phyloP scores from a whole-genome alignment of 306 rosid genomes.

The Cucumis cinereus region DNA sequence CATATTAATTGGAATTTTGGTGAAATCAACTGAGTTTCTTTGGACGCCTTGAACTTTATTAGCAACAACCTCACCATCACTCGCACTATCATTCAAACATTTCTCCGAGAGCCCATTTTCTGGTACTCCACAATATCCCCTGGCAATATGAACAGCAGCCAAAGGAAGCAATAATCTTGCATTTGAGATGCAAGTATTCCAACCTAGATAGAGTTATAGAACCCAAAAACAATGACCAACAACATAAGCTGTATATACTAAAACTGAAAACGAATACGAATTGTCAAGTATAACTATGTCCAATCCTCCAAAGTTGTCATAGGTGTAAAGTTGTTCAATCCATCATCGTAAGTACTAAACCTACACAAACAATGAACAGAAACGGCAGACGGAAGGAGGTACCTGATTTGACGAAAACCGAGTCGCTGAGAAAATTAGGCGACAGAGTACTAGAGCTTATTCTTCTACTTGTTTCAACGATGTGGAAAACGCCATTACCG shows the following conservation, averaged over 20 bases:
- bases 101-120: constrained; percentile 7
- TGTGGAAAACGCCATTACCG: background rate
- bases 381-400: background rate
- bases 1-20: constrained; percentile 31
- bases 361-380: background rate
- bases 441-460: background rate
- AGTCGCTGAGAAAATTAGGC: background rate
- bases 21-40: constrained; percentile 38
- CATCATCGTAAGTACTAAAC: background rate
- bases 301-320: background rate
- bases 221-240: background rate
- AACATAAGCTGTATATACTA: background rate
- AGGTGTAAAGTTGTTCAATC: background rate
- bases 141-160: background rate
- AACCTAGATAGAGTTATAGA: background rate
- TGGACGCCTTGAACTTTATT: constrained; percentile 1
- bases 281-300: background rate
- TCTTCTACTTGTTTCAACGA: background rate
- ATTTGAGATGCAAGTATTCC: background rate
- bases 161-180: background rate
- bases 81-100: background rate
- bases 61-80: background rate
- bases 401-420: background rate
- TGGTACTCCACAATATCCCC: constrained; percentile 10
- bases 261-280: background rate